Evolutionary conservation across 2,329 filamentous ascomycete genomes (phyloP), one percentile per base, ranked within the genome.

Genomic region (Fusarium napiforme): DNA sequence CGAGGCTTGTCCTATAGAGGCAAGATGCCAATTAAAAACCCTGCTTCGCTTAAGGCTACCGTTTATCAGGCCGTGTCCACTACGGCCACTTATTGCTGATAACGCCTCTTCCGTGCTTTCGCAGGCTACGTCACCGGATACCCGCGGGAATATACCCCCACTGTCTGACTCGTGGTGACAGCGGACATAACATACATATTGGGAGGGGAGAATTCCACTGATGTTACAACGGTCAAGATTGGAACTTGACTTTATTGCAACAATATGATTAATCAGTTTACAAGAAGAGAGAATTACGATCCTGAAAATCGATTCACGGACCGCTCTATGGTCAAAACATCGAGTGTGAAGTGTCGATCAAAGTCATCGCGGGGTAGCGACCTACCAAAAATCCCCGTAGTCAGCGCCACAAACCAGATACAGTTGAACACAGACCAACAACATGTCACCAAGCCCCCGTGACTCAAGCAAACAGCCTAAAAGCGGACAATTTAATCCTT

Each of bases 271-370:
- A 4, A n/a, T 30, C 4, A 7, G 1, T 8, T 11, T n/a, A n/a
- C 2, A 36, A 37, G 15, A 36, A 21, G 0, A 4, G 14, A 2
- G 15, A 26, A 19, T 1, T 4, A 26, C 18, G 4, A 10, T 6
- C 9, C 26, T 9, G 18, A 28, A 11, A 8, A 36, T 15, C 9
- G 6, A 15, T 37, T 37, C n/a, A 9, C 6, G 8, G n/a, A 9
- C 8, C n/a, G 14, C 11, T 5, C 11, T 1, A 19, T 4, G 32
- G 32, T 21, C 18, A 21, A 28, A n/a, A 12, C 2, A 36, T 16
- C 11, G 10, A 18, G 2, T 7, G 16, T 9, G 37, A 16, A 21
- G 19, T 7, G 23, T 34, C 8, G 3, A 12, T 21, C 18, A 5
- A 11, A 15, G 36, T 26, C 16, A 18, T 10, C 16, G 21, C 9